These are phyloP conservation scores for Gastrolobium bilobum DNA, from an alignment of 306 rosid species.

Conservation along the genomic window DNA sequence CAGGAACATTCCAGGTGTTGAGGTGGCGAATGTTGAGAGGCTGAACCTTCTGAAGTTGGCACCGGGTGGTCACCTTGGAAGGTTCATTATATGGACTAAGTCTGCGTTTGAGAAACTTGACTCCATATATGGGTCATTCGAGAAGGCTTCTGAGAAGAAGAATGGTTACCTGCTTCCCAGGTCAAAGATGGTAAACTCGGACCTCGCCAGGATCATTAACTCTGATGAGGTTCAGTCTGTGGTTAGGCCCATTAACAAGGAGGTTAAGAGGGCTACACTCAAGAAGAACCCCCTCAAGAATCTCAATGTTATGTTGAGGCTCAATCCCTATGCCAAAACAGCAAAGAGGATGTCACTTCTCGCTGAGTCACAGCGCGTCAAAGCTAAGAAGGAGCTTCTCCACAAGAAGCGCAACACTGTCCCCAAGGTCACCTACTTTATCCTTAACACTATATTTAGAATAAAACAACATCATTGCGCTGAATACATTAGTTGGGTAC, in stretches of 20 bases:
- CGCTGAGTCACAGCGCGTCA: conserved; percentile 75
- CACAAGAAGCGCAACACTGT: conserved; percentile 67
- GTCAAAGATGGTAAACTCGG: conserved; percentile 79
- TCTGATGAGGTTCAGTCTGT: conserved; percentile 85
- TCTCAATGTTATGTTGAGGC: conserved; percentile 68
- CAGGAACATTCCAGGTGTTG: conserved; percentile 75
- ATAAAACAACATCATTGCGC: too few relatives aligned
- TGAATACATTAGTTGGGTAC: too few relatives aligned
- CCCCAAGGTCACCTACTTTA: conserved; percentile 58
- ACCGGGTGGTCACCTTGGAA: conserved; percentile 82
- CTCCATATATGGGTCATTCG: conserved; percentile 78
- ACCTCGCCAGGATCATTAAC: conserved; percentile 74
- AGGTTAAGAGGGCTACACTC: conserved; percentile 62
- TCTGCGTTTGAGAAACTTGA: conserved; percentile 84
- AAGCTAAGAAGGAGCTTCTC: conserved; percentile 78
- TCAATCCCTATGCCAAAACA: conserved; percentile 81
- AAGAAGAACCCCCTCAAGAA: conserved; percentile 88
- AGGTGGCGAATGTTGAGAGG: conserved; percentile 76
- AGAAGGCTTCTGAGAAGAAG: conserved; percentile 78
- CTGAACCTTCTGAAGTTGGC: conserved; percentile 75
- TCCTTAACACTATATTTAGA: neutral
- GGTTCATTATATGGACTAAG: conserved; percentile 82
- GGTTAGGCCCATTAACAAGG: conserved; percentile 75
- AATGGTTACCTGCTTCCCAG: conserved; percentile 69
- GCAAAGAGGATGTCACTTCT: conserved; percentile 78